phyloP scores from a whole-genome alignment of 2,329 filamentous ascomycete genomes.

The Rutstroemia sp. region DNA sequence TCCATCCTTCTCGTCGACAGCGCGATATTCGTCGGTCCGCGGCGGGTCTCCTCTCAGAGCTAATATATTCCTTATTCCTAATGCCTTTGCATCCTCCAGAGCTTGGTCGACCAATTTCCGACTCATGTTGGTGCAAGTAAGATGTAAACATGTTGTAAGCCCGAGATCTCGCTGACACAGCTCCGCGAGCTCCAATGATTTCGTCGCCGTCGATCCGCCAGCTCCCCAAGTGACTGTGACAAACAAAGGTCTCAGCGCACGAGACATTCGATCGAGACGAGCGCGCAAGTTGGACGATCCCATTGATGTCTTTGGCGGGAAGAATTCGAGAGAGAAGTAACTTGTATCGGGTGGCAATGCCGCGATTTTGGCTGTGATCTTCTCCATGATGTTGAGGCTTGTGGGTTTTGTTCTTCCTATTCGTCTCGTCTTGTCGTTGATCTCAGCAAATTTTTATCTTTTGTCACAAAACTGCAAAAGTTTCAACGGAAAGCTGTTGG shows the following conservation, averaged over 20 bases:
- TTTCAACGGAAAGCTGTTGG: not conserved
- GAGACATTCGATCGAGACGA: slow-evolving; percentile 90
- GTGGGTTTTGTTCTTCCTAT: not conserved
- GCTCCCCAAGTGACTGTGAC: slow-evolving; percentile 98
- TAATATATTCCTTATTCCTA: slow-evolving; percentile 90
- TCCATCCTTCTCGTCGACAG: slow-evolving; percentile 48
- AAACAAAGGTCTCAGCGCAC: slow-evolving; percentile 83
- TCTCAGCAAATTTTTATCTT: too few relatives aligned
- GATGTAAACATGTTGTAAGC: slow-evolving; percentile 88
- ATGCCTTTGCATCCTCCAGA: slow-evolving; percentile 78
- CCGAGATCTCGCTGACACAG: slow-evolving; percentile 88
- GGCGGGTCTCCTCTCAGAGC: slow-evolving; percentile 89
- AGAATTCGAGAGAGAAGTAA: slow-evolving; percentile 98
- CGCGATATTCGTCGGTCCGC: slow-evolving; percentile 77
- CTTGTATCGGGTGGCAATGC: slow-evolving; percentile 71
- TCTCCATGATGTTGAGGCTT: slow-evolving; percentile 42
- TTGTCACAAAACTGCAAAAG: not conserved
- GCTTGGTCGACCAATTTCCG: slow-evolving; percentile 78
- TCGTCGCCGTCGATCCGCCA: slow-evolving; percentile 82
- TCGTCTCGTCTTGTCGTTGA: too few relatives aligned
- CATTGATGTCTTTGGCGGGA: slow-evolving; percentile 95
- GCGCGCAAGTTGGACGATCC: slow-evolving; percentile 90
- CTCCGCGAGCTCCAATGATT: slow-evolving; percentile 90
- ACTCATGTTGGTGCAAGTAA: slow-evolving; percentile 98
- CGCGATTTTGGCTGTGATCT: slow-evolving; percentile 92